A percentile compares a stretch with the other conserved stretches of the same genome.
These are phyloP conservation scores for Trichoderma sp. DNA, from an alignment of 2,329 filamentous ascomycete species.

Conservation along the genomic window DNA sequence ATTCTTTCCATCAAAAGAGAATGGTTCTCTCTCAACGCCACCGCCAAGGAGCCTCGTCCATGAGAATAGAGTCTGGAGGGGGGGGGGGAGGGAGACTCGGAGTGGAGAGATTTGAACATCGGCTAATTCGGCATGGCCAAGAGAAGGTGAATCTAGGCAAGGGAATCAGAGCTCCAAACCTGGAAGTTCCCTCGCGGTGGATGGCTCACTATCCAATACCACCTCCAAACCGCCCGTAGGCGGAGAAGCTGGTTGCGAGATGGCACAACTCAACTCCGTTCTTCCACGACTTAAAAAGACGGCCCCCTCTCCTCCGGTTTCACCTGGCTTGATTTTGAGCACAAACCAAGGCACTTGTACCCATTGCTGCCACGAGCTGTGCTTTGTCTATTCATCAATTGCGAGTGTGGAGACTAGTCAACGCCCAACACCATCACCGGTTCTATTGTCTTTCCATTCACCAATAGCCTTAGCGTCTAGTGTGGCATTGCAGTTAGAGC, in stretches of 20 bases:
- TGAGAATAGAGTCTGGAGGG: background rate
- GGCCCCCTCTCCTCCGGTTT: background rate
- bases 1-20: background rate
- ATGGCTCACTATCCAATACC: background rate
- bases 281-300: background rate
- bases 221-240: background rate
- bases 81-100: too few relatives aligned
- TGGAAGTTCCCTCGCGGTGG: too few relatives aligned
- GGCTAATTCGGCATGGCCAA: too few relatives aligned
- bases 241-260: background rate
- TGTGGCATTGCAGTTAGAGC: background rate
- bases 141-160: background rate
- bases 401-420: background rate
- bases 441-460: conserved; percentile 1
- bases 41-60: background rate
- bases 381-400: background rate
- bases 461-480: background rate
- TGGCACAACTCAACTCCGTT: too few relatives aligned
- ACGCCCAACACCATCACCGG: background rate
- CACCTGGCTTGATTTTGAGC: background rate
- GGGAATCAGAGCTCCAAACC: too few relatives aligned
- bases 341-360: background rate
- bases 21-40: background rate
- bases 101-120: background rate
- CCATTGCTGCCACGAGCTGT: background rate